Conservation (phyloP, 2,329 filamentous ascomycete species). For the Botryotinia globosa region DNA sequence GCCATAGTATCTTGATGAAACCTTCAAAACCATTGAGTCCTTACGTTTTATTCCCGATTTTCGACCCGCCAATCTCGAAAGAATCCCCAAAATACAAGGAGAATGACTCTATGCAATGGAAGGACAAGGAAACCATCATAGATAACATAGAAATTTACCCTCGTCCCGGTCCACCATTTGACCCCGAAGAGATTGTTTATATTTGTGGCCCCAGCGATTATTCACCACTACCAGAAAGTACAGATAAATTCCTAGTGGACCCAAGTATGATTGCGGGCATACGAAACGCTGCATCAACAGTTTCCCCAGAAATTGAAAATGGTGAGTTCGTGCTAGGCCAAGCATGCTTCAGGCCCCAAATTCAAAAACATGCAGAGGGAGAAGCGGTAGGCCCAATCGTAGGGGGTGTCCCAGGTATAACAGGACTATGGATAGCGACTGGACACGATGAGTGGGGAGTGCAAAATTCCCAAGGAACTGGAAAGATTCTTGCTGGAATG, state of each 20-base stretch:
- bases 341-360: slow-evolving; percentile 14
- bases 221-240: slow-evolving; percentile 3
- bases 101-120: background rate
- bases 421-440: background rate
- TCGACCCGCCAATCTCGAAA: background rate
- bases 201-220: slow-evolving; percentile 4
- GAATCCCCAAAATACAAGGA: background rate
- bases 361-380: slow-evolving; percentile 8
- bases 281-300: background rate
- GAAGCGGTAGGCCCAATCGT: slow-evolving; percentile 10
- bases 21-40: background rate
- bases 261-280: background rate
- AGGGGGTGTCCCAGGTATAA: background rate
- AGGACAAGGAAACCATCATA: background rate
- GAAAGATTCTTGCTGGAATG: slow-evolving; percentile 12
- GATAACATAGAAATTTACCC: slow-evolving; percentile 3
- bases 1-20: slow-evolving; percentile 1
- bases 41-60: background rate
- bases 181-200: background rate
- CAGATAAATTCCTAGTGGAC: background rate
- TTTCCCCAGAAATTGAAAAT: background rate
- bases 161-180: background rate
- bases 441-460: slow-evolving; percentile 9
- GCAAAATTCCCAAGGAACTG: background rate
- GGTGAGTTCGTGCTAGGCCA: background rate